A percentile compares a stretch with the other conserved stretches of the same genome.
These are phyloP conservation scores for Pouteria glomerata DNA, from an alignment of 148 eudicot species.

Conservation along the genomic window DNA sequence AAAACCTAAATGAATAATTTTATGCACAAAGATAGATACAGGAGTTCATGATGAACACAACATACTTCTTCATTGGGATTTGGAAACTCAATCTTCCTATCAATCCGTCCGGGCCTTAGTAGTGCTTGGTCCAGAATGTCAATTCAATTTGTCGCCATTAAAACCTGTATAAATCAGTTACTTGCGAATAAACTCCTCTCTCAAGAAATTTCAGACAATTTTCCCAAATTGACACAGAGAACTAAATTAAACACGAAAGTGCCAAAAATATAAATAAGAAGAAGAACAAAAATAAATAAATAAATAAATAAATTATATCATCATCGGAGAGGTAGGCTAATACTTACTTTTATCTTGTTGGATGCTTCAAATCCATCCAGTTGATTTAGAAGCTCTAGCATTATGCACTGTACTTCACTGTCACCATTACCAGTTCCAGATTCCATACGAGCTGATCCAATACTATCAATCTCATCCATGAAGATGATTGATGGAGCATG, in stretches of 20 bases:
- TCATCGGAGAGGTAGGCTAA: too few relatives aligned
- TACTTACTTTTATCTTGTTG: constrained; percentile 58
- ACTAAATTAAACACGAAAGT: not conserved
- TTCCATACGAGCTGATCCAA: constrained; percentile 77
- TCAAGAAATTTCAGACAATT: too few relatives aligned
- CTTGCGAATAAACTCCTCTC: not conserved
- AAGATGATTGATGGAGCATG: constrained; percentile 82
- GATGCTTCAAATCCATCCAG: constrained; percentile 82
- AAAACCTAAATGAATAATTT: not conserved
- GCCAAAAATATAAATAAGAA: not conserved
- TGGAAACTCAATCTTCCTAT: constrained; percentile 68
- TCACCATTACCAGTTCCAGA: constrained; percentile 76
- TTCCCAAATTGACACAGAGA: not conserved
- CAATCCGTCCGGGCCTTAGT: constrained; percentile 71
- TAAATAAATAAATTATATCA: not conserved
- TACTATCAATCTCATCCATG: constrained; percentile 85
- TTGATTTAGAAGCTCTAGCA: constrained; percentile 75
- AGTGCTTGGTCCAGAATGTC: constrained; percentile 71
- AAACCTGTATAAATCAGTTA: constrained; percentile 28
- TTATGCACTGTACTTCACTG: constrained; percentile 72
- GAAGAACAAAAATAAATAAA: too few relatives aligned
- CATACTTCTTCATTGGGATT: constrained; percentile 70
- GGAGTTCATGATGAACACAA: not conserved
- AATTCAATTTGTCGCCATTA: constrained; percentile 75
- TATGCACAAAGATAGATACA: not conserved